Base-by-base conservation (phyloP, 208 protist species). In the Phytomonas francai region DNA sequence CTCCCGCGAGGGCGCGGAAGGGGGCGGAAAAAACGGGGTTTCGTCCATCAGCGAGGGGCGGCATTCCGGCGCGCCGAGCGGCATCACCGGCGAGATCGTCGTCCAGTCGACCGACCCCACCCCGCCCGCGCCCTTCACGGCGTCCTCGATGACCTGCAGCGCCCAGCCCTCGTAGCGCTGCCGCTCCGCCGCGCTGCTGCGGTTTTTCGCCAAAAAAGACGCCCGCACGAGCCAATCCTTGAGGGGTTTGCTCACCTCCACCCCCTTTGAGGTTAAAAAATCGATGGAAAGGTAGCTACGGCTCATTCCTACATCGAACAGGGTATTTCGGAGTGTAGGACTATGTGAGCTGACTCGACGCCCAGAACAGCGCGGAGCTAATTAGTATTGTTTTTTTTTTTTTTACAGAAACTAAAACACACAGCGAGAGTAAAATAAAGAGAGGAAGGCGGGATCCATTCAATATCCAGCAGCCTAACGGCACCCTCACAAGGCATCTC, bases 91-190 rank as follows among this genome's bases (percentile, higher is more conserved):
- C 22, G 84, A 85, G 12, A 82, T 58, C 61, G 67, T 70, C 16
- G 70, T 60, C 86, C 89, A 94, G 25, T 77, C 63, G 27, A 79
- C 75, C 11, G 70, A 73, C 22, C 70, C 71, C 22, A 84, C 68
- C 9, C 59, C 31, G 5, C 30, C 60, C 9, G 80, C 81, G 9
- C 73, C 74, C 9, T 70, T 67, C 39, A 80, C 42, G 0, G 84
- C 82, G 4, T 87, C 75, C 63, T 92, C 84, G 31, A 94, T 67
- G 9, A 73, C 71, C 32, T 69, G 61, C 39, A 94, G 36, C 0
- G 77, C 89, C 86, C 89, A 94, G 7, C 72, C 42, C 59, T 88
- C 84, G 63, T 94, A 94, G 25, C 74, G 74, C 39, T 73, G 63
- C 29, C 72, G 71, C 45, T 84, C 82, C 14, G 59, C 76, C 14